These are phyloP conservation scores for Glebionis coronaria DNA, from an alignment of 129 eudicot species.

Conservation along the genomic window DNA sequence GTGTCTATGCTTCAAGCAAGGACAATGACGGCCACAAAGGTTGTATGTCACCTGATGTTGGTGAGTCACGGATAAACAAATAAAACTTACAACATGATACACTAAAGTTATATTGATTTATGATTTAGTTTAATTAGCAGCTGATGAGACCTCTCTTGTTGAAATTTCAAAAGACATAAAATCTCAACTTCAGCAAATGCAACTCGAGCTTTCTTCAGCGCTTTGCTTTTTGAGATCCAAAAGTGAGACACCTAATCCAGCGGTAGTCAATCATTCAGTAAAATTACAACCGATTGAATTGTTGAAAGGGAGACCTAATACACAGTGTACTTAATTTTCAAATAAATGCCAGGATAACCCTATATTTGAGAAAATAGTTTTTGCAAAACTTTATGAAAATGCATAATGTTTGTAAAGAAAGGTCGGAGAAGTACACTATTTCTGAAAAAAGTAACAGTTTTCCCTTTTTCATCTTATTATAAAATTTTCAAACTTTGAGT, in stretches of 20 bases:
- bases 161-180: slow-evolving; percentile 29
- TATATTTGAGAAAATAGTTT: too few species aligned
- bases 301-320: too few species aligned
- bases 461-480: too few species aligned
- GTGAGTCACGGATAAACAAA: slow-evolving; percentile 31
- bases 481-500: too few species aligned
- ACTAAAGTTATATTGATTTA: not conserved
- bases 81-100: too few species aligned
- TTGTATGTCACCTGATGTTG: slow-evolving; percentile 29
- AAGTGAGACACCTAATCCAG: slow-evolving; percentile 19
- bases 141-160: slow-evolving; percentile 41
- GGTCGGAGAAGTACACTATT: too few species aligned
- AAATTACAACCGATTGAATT: not conserved
- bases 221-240: slow-evolving; percentile 52
- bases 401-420: too few species aligned
- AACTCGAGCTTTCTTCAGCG: slow-evolving; percentile 58
- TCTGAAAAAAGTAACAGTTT: too few species aligned
- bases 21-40: slow-evolving; percentile 13
- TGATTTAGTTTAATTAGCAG: slow-evolving; percentile 28
- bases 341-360: too few species aligned
- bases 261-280: not conserved
- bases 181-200: slow-evolving; percentile 61
- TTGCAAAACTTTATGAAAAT: not conserved
- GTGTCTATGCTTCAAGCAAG: slow-evolving; percentile 20
- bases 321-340: too few species aligned